Evolutionary conservation across 2,329 filamentous ascomycete genomes (phyloP).

Genomic region (Chalaropsis ovoidea): DNA sequence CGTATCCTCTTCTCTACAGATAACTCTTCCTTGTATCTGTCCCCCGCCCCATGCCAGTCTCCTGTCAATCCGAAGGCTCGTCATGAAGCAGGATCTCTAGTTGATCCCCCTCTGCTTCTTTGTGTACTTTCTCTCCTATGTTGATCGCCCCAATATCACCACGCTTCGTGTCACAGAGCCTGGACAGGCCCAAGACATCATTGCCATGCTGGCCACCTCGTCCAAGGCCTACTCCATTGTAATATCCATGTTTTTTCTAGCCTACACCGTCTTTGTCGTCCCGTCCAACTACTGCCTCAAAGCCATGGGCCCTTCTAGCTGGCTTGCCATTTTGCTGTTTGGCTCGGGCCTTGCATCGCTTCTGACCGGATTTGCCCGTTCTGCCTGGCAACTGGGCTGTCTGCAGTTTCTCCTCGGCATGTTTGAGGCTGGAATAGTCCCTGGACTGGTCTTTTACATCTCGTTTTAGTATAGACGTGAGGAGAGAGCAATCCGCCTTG

Average conservation of each 20-base stretch:
- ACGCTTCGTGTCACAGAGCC: conserved; percentile 58
- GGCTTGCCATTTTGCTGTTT: conserved; percentile 56
- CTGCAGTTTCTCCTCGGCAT: conserved; percentile 58
- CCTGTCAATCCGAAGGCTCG: conserved; percentile 34
- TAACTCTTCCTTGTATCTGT: neutral
- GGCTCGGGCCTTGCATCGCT: conserved; percentile 59
- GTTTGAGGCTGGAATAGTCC: conserved; percentile 62
- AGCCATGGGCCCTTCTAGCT: conserved; percentile 51
- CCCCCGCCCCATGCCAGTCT: neutral
- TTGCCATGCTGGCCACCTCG: conserved; percentile 52
- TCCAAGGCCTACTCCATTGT: conserved; percentile 49
- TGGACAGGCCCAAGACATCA: conserved; percentile 50
- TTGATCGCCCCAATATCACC: conserved; percentile 59
- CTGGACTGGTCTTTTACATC: conserved; percentile 56
- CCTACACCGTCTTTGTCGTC: conserved; percentile 52
- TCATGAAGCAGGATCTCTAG: conserved; percentile 49
- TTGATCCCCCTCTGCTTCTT: conserved; percentile 52
- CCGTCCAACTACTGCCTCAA: conserved; percentile 58
- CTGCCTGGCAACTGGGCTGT: conserved; percentile 52
- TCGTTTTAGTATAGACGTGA: conserved; percentile 65
- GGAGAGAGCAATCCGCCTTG: conserved; percentile 59
- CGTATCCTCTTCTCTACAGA: neutral
- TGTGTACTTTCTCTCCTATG: conserved; percentile 58
- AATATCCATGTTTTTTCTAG: conserved; percentile 52
- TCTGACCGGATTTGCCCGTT: conserved; percentile 53